Evolutionary conservation across 1,139 yeast species (phyloP), one percentile per base, ranked within the genome.

Genomic region (Zhuliangozyma parablackwelliae): DNA sequence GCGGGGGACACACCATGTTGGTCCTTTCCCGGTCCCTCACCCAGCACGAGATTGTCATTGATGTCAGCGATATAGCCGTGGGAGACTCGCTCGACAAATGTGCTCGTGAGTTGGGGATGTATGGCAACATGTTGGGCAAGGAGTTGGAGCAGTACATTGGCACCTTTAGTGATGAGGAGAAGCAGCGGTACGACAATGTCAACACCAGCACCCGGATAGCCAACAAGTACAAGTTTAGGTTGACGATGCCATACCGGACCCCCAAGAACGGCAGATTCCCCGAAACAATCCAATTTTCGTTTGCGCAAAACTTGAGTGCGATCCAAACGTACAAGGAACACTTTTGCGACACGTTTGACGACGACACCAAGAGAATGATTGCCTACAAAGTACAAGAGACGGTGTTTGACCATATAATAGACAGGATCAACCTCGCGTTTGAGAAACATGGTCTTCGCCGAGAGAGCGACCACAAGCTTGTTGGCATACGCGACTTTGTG

Each of bases 1-100:
- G 95, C 50, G 99, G 99, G 0, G 99, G 99, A 1, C 98, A 92
- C 53, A 89, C 98, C 0, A 80, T 89, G 80, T 65, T 90, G 26
- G 96, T 92, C 1, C 64, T 78, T 7, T 83, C 90, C 47, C 63
- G 60, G 29, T 64, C 82, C 10, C 50, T 87, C 2, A 48, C 69
- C 0, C 71, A 82, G 2, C 98, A 92, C 59, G 79, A 78, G 42
- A 75, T 92, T 1, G 52, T 94, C 6, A 78, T 84, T 9, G 75
- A 89, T 50, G 85, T 95, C 0, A 63, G 78, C 24, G 98, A 92
- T 54, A 86, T 89, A 23, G 97, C 98, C 0, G 84, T 85, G 5
- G 99, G 98, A 0, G 97, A 92, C 56, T 84, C 96, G 1, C 61
- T 92, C 21, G 99, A 92, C 58, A 90, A 92, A 58, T 88, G 96